phyloP scores from a whole-genome alignment of 1,139 yeast species.

The Scheffersomyces lignicola region DNA sequence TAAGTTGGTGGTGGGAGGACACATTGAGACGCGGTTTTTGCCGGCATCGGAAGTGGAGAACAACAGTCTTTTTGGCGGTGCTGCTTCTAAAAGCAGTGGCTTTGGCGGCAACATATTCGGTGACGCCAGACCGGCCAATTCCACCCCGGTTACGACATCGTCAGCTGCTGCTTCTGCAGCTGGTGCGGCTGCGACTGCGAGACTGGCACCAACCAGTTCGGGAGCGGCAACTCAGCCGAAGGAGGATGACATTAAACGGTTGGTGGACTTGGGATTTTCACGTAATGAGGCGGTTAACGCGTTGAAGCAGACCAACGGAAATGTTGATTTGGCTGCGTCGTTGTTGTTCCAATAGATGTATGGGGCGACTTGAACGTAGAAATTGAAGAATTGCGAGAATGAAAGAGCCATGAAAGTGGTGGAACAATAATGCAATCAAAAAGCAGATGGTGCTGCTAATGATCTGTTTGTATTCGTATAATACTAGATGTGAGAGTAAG shows the following conservation, averaged over 20 bases:
- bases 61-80: conserved; percentile 25
- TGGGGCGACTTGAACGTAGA: too few species aligned
- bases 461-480: too few species aligned
- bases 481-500: too few species aligned
- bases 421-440: too few species aligned
- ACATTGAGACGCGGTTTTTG: conserved; percentile 67
- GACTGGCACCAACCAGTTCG: neutral
- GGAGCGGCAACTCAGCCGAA: conserved; percentile 16
- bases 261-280: conserved; percentile 72
- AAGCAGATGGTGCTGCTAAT: too few species aligned
- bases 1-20: conserved; percentile 69
- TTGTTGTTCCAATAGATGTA: conserved; percentile 48
- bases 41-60: conserved; percentile 70
- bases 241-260: conserved; percentile 50
- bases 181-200: conserved; percentile 25
- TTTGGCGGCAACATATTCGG: conserved; percentile 42
- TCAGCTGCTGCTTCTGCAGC: conserved; percentile 24
- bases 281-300: conserved; percentile 66
- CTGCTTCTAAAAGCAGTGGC: conserved; percentile 16
- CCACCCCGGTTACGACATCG: conserved; percentile 14
- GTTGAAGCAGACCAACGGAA: conserved; percentile 65
- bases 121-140: conserved; percentile 14
- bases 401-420: too few species aligned
- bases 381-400: too few species aligned
- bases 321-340: conserved; percentile 85